phyloP scores from a whole-genome alignment of 495 filamentous ascomycete genomes.

The Daldinia loculata region DNA sequence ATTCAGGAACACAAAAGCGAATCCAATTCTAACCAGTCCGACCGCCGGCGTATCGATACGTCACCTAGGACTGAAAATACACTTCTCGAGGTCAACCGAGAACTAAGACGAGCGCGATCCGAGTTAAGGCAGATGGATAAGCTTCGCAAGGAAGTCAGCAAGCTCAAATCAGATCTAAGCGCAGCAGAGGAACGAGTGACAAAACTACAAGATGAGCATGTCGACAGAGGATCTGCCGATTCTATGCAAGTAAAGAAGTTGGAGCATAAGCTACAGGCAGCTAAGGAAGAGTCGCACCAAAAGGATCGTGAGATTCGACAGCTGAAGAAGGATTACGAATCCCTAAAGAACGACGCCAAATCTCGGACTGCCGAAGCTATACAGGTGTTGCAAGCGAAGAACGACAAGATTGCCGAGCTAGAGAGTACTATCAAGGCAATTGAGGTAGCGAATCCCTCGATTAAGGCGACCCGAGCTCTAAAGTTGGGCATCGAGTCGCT shows the following conservation, averaged over 20 bases:
- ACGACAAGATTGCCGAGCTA: constrained; percentile 68
- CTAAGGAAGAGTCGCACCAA: constrained; percentile 52
- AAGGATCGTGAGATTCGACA: constrained; percentile 63
- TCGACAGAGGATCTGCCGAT: constrained; percentile 50
- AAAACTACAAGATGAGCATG: constrained; percentile 58
- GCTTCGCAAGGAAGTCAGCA: constrained; percentile 58
- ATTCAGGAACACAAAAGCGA: constrained; percentile 58
- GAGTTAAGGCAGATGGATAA: constrained; percentile 61
- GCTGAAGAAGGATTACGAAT: constrained; percentile 60
- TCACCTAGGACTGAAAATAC: constrained; percentile 59
- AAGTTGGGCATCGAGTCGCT: constrained; percentile 41
- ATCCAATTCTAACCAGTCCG: constrained; percentile 39
- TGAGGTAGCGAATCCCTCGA: constrained; percentile 22
- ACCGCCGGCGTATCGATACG: constrained; percentile 38
- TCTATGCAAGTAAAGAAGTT: constrained; percentile 52
- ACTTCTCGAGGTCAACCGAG: constrained; percentile 55
- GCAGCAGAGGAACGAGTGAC: constrained; percentile 54
- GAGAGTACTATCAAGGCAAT: constrained; percentile 33
- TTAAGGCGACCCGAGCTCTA: constrained; percentile 35
- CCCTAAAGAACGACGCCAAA: constrained; percentile 69
- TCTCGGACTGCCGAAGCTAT: constrained; percentile 61
- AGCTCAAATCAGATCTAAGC: constrained; percentile 56
- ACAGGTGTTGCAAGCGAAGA: constrained; percentile 68
- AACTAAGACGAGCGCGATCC: constrained; percentile 56
- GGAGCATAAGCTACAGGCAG: constrained; percentile 53